A percentile compares a stretch with the other conserved stretches of the same genome.
Conservation (phyloP, 352 stramenopile genomes). For the Phytophthora crassamura region DNA sequence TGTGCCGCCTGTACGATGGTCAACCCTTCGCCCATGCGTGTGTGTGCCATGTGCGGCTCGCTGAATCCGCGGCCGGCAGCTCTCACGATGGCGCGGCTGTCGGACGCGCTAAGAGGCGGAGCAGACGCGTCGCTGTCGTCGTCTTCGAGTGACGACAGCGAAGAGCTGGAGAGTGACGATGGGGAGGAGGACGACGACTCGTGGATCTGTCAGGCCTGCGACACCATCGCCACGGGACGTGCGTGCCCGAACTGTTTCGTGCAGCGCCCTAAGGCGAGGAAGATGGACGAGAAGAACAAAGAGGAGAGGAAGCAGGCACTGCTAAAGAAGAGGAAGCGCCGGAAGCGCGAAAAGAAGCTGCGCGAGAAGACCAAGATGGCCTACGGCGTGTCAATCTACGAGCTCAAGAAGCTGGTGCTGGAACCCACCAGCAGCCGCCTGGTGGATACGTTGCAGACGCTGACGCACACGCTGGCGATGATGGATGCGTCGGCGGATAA, state of each 20-base stretch:
- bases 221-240: conserved; percentile 25
- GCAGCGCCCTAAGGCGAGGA: conserved; percentile 27
- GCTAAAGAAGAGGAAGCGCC: conserved; percentile 37
- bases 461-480: conserved; percentile 88
- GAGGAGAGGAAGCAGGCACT: conserved; percentile 39
- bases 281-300: conserved; percentile 35
- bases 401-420: conserved; percentile 57
- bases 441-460: conserved; percentile 70
- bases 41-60: conserved; percentile 67
- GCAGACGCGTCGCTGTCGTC: conserved; percentile 40
- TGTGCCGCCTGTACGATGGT: conserved; percentile 79
- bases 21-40: conserved; percentile 54
- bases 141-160: conserved; percentile 36
- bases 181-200: conserved; percentile 18
- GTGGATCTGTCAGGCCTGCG: conserved; percentile 47
- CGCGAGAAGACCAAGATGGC: conserved; percentile 55
- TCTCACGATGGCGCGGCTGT: conserved; percentile 50
- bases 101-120: conserved; percentile 16
- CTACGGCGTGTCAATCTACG: conserved; percentile 75
- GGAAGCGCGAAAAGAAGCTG: conserved; percentile 44
- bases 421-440: conserved; percentile 60
- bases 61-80: conserved; percentile 67
- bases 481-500: conserved; percentile 83
- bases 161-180: conserved; percentile 31
- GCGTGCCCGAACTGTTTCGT: conserved; percentile 54